Evolutionary conservation across 2,329 filamentous ascomycete genomes (phyloP).

Genomic region (Nothophoma quercina): DNA sequence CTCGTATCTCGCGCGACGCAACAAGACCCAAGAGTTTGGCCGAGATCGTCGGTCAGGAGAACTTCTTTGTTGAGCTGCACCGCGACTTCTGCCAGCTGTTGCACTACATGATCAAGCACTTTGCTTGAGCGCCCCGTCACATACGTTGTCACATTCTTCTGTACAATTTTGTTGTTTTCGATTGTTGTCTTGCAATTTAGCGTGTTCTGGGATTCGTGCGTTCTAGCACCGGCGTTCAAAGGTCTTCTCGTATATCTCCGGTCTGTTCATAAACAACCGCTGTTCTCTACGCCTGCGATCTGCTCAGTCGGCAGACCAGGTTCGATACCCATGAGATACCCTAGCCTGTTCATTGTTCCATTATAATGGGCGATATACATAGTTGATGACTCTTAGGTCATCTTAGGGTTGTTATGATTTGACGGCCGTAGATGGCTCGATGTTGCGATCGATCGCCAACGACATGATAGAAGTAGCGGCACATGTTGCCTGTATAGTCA

Average conservation of each 20-base stretch:
- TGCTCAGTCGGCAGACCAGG: slow-evolving; percentile 16
- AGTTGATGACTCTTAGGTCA: slow-evolving; percentile 17
- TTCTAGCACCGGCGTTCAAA: slow-evolving; percentile 28
- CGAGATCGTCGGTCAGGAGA: slow-evolving; percentile 66
- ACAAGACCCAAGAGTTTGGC: slow-evolving; percentile 64
- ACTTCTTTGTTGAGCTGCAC: slow-evolving; percentile 66
- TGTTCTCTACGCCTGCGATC: slow-evolving; percentile 6
- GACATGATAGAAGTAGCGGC: slow-evolving; percentile 6
- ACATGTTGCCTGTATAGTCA: slow-evolving; percentile 12
- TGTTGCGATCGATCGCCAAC: slow-evolving; percentile 17
- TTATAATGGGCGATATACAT: slow-evolving; percentile 22
- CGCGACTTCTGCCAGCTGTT: slow-evolving; percentile 57
- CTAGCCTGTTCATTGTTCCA: slow-evolving; percentile 25
- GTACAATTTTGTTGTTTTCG: slow-evolving; percentile 27
- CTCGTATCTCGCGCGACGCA: slow-evolving; percentile 59
- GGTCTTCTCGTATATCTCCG: slow-evolving; percentile 6
- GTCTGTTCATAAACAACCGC: slow-evolving; percentile 6
- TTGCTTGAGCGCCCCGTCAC: slow-evolving; percentile 31
- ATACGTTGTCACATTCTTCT: slow-evolving; percentile 26
- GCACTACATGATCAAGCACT: slow-evolving; percentile 50
- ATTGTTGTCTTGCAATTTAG: slow-evolving; percentile 34
- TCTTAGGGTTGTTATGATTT: slow-evolving; percentile 14
- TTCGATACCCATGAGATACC: slow-evolving; percentile 40
- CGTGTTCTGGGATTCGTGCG: slow-evolving; percentile 25
- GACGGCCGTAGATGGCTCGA: slow-evolving; percentile 17